phyloP scores from a whole-genome alignment of 106 monocot species.

The Acorus calamus region DNA sequence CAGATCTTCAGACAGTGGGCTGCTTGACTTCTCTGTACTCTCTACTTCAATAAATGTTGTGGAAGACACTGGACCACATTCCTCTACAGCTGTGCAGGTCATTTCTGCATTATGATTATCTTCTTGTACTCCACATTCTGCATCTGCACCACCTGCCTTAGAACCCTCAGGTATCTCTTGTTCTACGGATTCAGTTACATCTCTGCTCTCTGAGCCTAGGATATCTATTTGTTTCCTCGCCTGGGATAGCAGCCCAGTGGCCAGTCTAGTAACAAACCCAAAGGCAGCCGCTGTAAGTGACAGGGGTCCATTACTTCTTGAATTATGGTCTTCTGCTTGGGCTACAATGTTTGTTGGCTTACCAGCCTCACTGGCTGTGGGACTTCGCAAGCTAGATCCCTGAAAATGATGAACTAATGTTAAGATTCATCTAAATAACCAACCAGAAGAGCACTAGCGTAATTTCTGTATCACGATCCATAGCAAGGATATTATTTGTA shows the following conservation, averaged over 20 bases:
- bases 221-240: conserved; percentile 26
- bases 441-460: not conserved
- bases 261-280: conserved; percentile 50
- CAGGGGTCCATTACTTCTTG: conserved; percentile 29
- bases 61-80: not conserved
- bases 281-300: conserved; percentile 50
- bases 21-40: not conserved
- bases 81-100: conserved; percentile 8
- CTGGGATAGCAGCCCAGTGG: conserved; percentile 51
- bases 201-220: conserved; percentile 7
- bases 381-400: conserved; percentile 32
- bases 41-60: conserved; percentile 11
- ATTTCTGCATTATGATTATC: conserved; percentile 9
- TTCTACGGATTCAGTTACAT: conserved; percentile 14
- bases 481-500: no score
- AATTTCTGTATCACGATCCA: no score
- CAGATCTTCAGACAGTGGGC: conserved; percentile 7
- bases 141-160: conserved; percentile 6
- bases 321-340: conserved; percentile 18
- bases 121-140: conserved; percentile 7
- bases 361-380: conserved; percentile 10
- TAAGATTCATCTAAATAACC: conserved; percentile 4
- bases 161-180: conserved; percentile 13
- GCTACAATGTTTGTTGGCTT: conserved; percentile 8
- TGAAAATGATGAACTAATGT: conserved; percentile 14